Conservation (phyloP, 1,139 yeast genomes). For the Diutina neorugosa region DNA sequence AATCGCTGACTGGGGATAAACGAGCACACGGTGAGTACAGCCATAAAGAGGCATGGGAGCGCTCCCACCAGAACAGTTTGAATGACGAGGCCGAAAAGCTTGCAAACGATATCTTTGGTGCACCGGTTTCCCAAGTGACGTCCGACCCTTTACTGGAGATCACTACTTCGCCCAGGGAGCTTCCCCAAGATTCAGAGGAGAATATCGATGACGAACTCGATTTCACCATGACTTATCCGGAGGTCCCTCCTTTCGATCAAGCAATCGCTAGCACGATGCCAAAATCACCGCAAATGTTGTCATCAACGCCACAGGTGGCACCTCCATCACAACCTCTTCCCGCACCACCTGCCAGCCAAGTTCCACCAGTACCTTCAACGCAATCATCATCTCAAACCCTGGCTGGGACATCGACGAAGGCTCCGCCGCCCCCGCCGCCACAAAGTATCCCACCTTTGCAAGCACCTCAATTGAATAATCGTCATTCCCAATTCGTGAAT, state of each 20-base stretch:
- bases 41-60: conserved; percentile 29
- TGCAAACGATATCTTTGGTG: conserved; percentile 29
- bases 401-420: neutral
- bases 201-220: neutral
- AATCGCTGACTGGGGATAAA: conserved; percentile 1
- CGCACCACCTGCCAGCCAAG: neutral
- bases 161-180: neutral
- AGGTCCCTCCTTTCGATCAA: neutral
- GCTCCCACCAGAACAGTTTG: conserved; percentile 11
- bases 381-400: neutral
- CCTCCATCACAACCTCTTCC: neutral
- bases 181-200: neutral
- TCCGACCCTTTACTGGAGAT: neutral
- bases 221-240: neutral
- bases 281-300: neutral
- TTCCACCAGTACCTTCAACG: neutral
- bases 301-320: neutral
- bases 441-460: neutral
- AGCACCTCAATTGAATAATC: neutral
- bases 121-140: neutral
- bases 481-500: neutral
- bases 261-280: neutral
- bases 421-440: neutral
- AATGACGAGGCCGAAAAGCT: conserved; percentile 19
- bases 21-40: conserved; percentile 12